These are phyloP conservation scores for Decorospora gaudefroyi DNA, from an alignment of 2,329 filamentous ascomycete species.

Conservation along the genomic window DNA sequence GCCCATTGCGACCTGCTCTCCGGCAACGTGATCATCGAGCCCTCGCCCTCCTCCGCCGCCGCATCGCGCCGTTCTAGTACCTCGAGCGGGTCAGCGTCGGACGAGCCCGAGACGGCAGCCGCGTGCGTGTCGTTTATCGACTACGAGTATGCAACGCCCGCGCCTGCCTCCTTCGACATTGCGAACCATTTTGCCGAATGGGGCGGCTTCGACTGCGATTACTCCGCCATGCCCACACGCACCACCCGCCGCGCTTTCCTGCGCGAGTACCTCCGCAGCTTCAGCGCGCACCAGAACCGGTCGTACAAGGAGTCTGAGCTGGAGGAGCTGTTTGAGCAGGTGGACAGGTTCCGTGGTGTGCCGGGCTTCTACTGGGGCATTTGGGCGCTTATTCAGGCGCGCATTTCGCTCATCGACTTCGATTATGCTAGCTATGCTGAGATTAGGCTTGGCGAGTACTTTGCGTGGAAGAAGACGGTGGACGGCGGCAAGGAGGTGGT, in stretches of 20 bases:
- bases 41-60: slow-evolving; percentile 47
- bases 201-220: slow-evolving; percentile 96
- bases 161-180: slow-evolving; percentile 92
- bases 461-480: slow-evolving; percentile 80
- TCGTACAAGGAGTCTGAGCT: slow-evolving; percentile 61
- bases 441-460: slow-evolving; percentile 84
- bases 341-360: slow-evolving; percentile 84
- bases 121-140: slow-evolving; percentile 74
- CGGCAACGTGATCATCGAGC: slow-evolving; percentile 90
- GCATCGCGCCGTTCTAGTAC: slow-evolving; percentile 42
- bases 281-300: slow-evolving; percentile 54
- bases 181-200: slow-evolving; percentile 99
- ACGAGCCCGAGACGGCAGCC: slow-evolving; percentile 36
- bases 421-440: slow-evolving; percentile 94
- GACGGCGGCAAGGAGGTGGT: slow-evolving; percentile 67
- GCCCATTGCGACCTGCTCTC: slow-evolving; percentile 95
- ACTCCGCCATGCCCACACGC: slow-evolving; percentile 76
- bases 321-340: slow-evolving; percentile 72
- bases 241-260: slow-evolving; percentile 80
- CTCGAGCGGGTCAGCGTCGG: slow-evolving; percentile 38
- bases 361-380: slow-evolving; percentile 92
- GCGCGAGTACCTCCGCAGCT: slow-evolving; percentile 77
- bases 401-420: slow-evolving; percentile 93
- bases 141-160: slow-evolving; percentile 96
- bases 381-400: slow-evolving; percentile 93